Percentiles rank a stretch among this genome's conserved stretches.
Evolutionary conservation across 2,329 filamentous ascomycete species (phyloP).

Genomic region (Berkeleyomyces rouxiae): DNA sequence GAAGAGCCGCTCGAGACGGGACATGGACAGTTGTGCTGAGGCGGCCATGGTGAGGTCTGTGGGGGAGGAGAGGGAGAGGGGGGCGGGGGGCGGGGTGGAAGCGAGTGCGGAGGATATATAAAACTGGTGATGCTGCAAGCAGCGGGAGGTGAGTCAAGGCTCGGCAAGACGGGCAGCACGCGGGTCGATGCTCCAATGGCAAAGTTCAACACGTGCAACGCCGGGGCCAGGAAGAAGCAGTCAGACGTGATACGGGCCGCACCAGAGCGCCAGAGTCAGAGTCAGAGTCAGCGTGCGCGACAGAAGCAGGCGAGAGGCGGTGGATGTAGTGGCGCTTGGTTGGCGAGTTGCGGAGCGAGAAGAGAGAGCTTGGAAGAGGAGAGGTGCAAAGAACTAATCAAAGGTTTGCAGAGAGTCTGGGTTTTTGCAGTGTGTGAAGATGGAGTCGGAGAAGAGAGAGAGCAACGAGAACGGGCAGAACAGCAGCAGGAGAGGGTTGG

Average conservation of each 20-base stretch:
- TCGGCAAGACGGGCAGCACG: no score
- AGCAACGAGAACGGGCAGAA: background rate
- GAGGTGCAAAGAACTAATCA: background rate
- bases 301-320: background rate
- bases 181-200: no score
- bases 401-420: background rate
- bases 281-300: background rate
- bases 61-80: background rate
- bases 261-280: background rate
- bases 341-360: background rate
- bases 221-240: background rate
- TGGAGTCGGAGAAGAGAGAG: background rate
- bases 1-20: conserved; percentile 35
- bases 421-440: background rate
- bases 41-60: conserved; percentile 5
- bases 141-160: no score
- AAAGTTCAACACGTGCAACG: no score
- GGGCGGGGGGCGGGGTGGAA: background rate
- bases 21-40: conserved; percentile 10
- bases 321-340: background rate
- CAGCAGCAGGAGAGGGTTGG: background rate
- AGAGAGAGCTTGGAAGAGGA: background rate
- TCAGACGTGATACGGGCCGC: background rate
- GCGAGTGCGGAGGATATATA: background rate
- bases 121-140: no score